phyloP scores from a whole-genome alignment of 257 asterid genomes.

The Parsonsia alboflavescens region DNA sequence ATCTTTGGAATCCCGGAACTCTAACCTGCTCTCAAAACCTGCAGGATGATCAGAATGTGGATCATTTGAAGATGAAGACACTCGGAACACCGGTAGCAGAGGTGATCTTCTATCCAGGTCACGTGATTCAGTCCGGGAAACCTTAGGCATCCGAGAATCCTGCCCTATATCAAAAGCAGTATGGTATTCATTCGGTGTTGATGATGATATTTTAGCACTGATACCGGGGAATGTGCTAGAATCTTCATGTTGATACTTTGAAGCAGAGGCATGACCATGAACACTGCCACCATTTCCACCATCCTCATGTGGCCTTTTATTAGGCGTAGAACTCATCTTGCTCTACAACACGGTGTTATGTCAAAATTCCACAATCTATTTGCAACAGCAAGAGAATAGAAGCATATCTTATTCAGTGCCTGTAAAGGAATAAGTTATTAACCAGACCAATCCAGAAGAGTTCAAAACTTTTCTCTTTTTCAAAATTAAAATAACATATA shows the following conservation, averaged over 20 bases:
- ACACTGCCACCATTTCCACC: constrained; percentile 47
- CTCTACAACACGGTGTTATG: background rate
- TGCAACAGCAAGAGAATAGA: background rate
- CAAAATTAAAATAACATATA: background rate
- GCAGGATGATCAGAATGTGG: constrained; percentile 47
- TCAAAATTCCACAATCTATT: background rate
- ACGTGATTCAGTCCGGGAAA: constrained; percentile 60
- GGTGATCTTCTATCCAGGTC: constrained; percentile 71
- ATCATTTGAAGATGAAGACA: constrained; percentile 50
- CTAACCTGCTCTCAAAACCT: constrained; percentile 58
- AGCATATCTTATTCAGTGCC: background rate
- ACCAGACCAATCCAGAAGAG: background rate
- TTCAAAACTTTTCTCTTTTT: background rate
- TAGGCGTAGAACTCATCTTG: constrained; percentile 70
- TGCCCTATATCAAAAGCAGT: constrained; percentile 55
- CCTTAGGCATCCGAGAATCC: constrained; percentile 62
- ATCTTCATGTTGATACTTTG: constrained; percentile 65
- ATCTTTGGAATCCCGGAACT: constrained; percentile 55
- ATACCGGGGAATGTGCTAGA: constrained; percentile 44
- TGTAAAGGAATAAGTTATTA: background rate
- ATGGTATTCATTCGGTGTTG: constrained; percentile 57
- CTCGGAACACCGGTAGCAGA: constrained; percentile 57
- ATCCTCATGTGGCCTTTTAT: constrained; percentile 73
- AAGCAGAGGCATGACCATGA: constrained; percentile 51
- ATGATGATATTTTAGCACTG: constrained; percentile 44